phyloP scores from a whole-genome alignment of 1,139 yeast genomes.

The Geotrichum australiense region DNA sequence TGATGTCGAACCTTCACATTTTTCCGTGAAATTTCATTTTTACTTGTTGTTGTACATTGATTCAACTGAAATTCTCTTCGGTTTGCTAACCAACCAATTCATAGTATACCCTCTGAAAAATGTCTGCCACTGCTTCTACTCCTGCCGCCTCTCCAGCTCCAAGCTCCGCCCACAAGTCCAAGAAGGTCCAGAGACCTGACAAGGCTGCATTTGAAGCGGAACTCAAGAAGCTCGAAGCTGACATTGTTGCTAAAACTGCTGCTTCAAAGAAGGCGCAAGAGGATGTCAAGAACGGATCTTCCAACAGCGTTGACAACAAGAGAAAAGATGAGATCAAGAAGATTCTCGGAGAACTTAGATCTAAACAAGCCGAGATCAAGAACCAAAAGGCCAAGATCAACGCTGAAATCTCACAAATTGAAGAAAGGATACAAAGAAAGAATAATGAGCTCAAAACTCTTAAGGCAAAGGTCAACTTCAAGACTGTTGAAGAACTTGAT shows the following conservation, averaged over 20 bases:
- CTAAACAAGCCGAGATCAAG: conserved; percentile 65
- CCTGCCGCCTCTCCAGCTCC: conserved; percentile 12
- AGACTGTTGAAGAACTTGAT: conserved; percentile 53
- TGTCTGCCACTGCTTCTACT: conserved; percentile 8
- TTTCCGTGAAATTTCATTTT: background rate
- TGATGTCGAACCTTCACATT: background rate
- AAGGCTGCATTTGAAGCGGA: conserved; percentile 53
- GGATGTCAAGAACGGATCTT: conserved; percentile 27
- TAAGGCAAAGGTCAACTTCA: conserved; percentile 63
- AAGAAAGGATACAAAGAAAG: conserved; percentile 67
- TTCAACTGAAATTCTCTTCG: background rate
- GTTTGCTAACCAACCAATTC: conserved; percentile 2
- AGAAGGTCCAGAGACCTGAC: conserved; percentile 34
- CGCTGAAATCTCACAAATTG: conserved; percentile 68
- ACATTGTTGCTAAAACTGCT: conserved; percentile 64
- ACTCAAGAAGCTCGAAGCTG: conserved; percentile 53
- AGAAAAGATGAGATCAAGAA: conserved; percentile 60
- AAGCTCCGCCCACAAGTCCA: conserved; percentile 14
- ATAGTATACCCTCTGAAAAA: too few relatives aligned
- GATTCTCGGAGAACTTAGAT: conserved; percentile 57
- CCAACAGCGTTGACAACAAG: conserved; percentile 33
- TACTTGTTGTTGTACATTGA: too few relatives aligned
- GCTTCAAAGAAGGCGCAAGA: conserved; percentile 25
- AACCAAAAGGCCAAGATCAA: conserved; percentile 58
- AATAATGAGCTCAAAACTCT: conserved; percentile 65